These are phyloP conservation scores for Malus hybrid DNA, from an alignment of 331 rosid species.

Conservation along the genomic window DNA sequence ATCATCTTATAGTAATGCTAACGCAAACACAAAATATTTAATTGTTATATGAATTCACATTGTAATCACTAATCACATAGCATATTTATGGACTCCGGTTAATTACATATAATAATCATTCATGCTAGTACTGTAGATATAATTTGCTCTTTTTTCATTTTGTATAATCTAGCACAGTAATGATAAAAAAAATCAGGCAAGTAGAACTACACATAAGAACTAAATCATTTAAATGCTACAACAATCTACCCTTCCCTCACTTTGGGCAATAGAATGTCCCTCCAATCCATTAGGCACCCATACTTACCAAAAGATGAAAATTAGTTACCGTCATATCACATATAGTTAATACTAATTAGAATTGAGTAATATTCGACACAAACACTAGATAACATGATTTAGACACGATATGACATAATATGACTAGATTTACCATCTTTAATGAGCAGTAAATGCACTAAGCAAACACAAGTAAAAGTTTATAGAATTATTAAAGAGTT, in stretches of 20 bases:
- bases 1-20: too few relatives aligned
- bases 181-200: too few relatives aligned
- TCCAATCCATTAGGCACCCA: too few relatives aligned
- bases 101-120: not conserved
- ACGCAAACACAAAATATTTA: too few relatives aligned
- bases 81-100: not conserved
- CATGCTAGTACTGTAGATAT: not conserved
- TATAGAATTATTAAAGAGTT: not conserved
- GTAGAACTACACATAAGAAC: too few relatives aligned
- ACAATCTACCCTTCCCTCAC: too few relatives aligned
- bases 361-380: not conserved
- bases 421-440: not conserved
- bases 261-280: too few relatives aligned
- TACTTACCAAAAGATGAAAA: too few relatives aligned
- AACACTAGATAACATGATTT: not conserved
- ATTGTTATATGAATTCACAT: not conserved
- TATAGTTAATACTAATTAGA: not conserved
- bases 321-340: too few relatives aligned
- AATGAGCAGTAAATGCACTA: not conserved
- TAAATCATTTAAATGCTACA: too few relatives aligned
- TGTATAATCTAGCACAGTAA: too few relatives aligned
- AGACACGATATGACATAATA: not conserved
- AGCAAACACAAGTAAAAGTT: not conserved
- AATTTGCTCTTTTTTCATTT: too few relatives aligned
- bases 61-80: not conserved